Conservation (phyloP, 176 grass and related monocot genomes). For the Triticum monococcum region DNA sequence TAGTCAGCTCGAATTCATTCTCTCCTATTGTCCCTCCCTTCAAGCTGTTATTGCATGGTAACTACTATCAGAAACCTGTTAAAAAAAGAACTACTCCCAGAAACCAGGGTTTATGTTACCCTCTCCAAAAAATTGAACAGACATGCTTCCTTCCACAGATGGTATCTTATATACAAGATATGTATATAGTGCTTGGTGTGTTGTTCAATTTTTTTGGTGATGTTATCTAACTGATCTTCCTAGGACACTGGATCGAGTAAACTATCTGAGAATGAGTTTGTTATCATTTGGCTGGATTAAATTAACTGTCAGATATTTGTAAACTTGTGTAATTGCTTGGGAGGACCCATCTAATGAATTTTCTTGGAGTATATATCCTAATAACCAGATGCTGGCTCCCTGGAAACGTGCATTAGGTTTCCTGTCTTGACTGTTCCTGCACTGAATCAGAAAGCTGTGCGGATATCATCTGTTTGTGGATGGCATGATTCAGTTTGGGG, state of each 20-base stretch:
- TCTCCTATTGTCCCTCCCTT: not conserved
- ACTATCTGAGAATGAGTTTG: not conserved
- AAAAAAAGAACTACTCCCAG: not conserved
- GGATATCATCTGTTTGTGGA: slow-evolving; percentile 6
- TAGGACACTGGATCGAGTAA: not conserved
- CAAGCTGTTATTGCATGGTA: not conserved
- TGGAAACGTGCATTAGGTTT: not conserved
- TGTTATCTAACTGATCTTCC: not conserved
- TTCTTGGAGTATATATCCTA: not conserved
- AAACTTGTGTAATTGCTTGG: slow-evolving; percentile 10
- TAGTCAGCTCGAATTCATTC: not conserved
- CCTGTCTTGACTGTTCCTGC: not conserved
- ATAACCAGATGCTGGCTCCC: not conserved
- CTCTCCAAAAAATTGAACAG: not conserved
- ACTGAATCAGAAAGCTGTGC: not conserved
- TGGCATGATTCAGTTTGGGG: not conserved
- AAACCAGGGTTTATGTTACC: not conserved
- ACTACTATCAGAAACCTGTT: not conserved
- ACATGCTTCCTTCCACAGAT: not conserved
- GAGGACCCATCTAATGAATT: not conserved
- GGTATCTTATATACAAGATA: not conserved
- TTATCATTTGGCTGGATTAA: not conserved
- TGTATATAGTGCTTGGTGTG: not conserved
- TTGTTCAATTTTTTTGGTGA: not conserved
- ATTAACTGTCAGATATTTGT: not conserved